These are phyloP conservation scores for Scedosporium dehoogii DNA, from an alignment of 2,329 filamentous ascomycete species.

Conservation along the genomic window DNA sequence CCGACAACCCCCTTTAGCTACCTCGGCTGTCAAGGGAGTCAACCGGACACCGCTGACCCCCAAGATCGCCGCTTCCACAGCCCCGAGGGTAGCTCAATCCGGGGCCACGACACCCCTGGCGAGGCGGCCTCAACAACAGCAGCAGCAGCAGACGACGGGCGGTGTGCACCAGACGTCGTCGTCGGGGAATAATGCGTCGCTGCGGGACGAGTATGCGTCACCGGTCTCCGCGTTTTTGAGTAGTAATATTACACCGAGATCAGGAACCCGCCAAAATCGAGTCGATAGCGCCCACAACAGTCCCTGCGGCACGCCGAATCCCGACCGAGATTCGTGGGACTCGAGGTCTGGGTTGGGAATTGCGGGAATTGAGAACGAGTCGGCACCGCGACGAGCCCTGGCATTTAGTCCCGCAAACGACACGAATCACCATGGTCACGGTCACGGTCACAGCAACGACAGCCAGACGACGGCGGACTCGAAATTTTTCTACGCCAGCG, in stretches of 20 bases:
- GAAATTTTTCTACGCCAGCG: slow-evolving; percentile 90
- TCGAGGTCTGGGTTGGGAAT: background rate
- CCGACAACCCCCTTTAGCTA: slow-evolving; percentile 59
- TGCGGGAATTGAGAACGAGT: background rate
- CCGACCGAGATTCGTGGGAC: slow-evolving; percentile 20
- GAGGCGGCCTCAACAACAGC: slow-evolving; percentile 18
- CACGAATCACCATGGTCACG: slow-evolving; percentile 10
- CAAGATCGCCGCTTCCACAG: slow-evolving; percentile 36
- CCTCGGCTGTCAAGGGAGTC: slow-evolving; percentile 45
- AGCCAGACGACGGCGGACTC: slow-evolving; percentile 29
- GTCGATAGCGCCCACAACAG: slow-evolving; percentile 60
- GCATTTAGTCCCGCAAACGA: slow-evolving; percentile 32
- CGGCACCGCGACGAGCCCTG: slow-evolving; percentile 16
- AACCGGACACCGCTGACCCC: slow-evolving; percentile 41
- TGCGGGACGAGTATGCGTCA: slow-evolving; percentile 40
- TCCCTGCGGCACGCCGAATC: slow-evolving; percentile 49
- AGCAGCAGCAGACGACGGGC: background rate
- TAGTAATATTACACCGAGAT: slow-evolving; percentile 69
- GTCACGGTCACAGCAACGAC: slow-evolving; percentile 9
- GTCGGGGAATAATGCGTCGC: slow-evolving; percentile 6
- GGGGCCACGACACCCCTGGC: slow-evolving; percentile 27
- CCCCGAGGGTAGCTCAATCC: slow-evolving; percentile 24
- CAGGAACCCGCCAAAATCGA: slow-evolving; percentile 61
- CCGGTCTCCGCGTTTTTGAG: slow-evolving; percentile 47
- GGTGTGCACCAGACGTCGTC: background rate